Conservation (phyloP, 179 eudicot species). For the Spinacia oleracea region DNA sequence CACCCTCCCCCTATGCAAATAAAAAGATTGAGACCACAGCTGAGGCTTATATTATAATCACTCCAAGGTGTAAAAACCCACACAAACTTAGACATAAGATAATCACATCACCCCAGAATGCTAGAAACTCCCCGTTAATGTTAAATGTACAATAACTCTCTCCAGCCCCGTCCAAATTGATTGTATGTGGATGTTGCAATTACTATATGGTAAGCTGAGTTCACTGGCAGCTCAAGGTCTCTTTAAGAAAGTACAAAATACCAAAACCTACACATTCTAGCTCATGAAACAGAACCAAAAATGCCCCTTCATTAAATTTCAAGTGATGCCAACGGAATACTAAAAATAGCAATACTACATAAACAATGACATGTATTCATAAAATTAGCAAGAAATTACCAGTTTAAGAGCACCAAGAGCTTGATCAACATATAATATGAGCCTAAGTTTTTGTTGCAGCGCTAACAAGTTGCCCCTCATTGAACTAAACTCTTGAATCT, state of each 20-base stretch:
- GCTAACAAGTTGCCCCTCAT: conserved; percentile 55
- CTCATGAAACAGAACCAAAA: not conserved
- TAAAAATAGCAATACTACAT: not conserved
- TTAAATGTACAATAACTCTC: not conserved
- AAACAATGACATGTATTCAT: not conserved
- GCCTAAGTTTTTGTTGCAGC: conserved; percentile 71
- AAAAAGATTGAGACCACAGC: not conserved
- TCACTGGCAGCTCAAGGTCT: not conserved
- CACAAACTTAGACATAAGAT: not conserved
- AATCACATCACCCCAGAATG: not conserved
- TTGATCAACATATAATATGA: conserved; percentile 80
- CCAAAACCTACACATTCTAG: not conserved
- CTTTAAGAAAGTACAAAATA: not conserved
- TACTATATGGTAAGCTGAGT: not conserved
- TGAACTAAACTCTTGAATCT: conserved; percentile 56
- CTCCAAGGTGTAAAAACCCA: not conserved
- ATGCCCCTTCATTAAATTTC: not conserved
- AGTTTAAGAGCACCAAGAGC: conserved; percentile 77
- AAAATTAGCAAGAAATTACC: conserved; percentile 37
- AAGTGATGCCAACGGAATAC: not conserved
- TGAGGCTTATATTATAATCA: conserved; percentile 8
- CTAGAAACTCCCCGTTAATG: not conserved
- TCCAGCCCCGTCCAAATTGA: not conserved
- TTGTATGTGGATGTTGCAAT: not conserved
- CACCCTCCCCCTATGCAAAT: not conserved